phyloP scores from a whole-genome alignment of 495 filamentous ascomycete species.

The Pseudevernia furfuracea region DNA sequence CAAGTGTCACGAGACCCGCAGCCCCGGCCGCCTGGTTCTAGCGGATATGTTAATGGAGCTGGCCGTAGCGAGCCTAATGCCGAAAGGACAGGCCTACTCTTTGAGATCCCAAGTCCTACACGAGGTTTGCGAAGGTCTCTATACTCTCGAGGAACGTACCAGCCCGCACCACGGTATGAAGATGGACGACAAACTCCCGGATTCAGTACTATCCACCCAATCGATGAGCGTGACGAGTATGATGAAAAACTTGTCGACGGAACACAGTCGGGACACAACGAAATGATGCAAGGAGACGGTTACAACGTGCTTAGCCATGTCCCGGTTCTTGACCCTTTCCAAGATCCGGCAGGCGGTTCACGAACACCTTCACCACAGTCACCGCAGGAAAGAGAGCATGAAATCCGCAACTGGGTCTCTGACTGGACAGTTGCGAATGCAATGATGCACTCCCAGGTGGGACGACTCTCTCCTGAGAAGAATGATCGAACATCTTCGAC shows the following conservation, averaged over 20 bases:
- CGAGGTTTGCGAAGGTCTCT: conserved; percentile 43
- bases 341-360: conserved; percentile 17
- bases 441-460: conserved; percentile 32
- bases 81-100: conserved; percentile 49
- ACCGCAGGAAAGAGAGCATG: conserved; percentile 35
- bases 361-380: conserved; percentile 25
- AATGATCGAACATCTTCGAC: conserved; percentile 51
- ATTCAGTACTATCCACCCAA: conserved; percentile 52
- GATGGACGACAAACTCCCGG: conserved; percentile 41
- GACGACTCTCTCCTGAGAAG: conserved; percentile 41
- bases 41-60: conserved; percentile 19
- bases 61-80: conserved; percentile 31
- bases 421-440: conserved; percentile 49
- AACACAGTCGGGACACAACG: conserved; percentile 24
- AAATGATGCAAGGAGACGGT: conserved; percentile 20
- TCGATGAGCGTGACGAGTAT: conserved; percentile 65
- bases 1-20: not conserved
- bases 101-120: conserved; percentile 49
- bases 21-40: not conserved
- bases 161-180: conserved; percentile 37
- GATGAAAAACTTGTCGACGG: conserved; percentile 32
- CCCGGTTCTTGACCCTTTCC: conserved; percentile 22
- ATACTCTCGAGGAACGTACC: conserved; percentile 36
- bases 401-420: conserved; percentile 53
- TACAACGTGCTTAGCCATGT: conserved; percentile 20